A percentile compares a stretch with the other conserved stretches of the same genome.
Evolutionary conservation across 2,329 filamentous ascomycete genomes (phyloP).

Genomic region (Sphaerostilbella broomeana): DNA sequence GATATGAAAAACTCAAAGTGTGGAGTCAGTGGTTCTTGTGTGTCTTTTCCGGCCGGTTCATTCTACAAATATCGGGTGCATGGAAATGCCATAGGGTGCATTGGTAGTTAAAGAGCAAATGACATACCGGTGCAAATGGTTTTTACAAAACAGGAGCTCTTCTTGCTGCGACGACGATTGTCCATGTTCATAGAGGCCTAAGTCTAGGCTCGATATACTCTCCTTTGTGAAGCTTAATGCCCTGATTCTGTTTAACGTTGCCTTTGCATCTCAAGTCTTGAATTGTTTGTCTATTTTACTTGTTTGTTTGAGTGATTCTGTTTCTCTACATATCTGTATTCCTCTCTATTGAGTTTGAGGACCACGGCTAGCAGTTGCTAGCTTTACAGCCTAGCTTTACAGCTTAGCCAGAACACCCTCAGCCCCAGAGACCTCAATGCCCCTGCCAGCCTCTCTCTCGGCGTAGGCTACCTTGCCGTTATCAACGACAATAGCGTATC

Average conservation of each 20-base stretch:
- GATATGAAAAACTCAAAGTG: conserved; percentile 15
- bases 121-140: conserved; percentile 31
- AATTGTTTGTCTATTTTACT: too few relatives aligned
- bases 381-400: conserved; percentile 26
- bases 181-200: not conserved
- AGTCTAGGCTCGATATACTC: not conserved
- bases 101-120: conserved; percentile 37
- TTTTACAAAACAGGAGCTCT: conserved; percentile 9
- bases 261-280: too few relatives aligned
- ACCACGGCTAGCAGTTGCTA: too few relatives aligned
- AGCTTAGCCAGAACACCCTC: conserved; percentile 49
- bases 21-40: conserved; percentile 37
- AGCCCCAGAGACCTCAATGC: conserved; percentile 44
- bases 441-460: conserved; percentile 57
- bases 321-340: too few relatives aligned
- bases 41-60: conserved; percentile 38
- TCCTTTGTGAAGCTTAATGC: conserved; percentile 3
- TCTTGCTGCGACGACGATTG: conserved; percentile 6
- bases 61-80: conserved; percentile 37
- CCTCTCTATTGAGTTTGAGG: too few relatives aligned
- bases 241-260: too few relatives aligned
- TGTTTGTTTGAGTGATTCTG: not conserved
- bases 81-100: conserved; percentile 37
- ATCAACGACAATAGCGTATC: conserved; percentile 77
- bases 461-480: conserved; percentile 79